Percentiles rank a stretch among this genome's conserved stretches.
Evolutionary conservation across 371 early-diverging fungal genomes (phyloP).

Genomic region (Mortierella sp.): DNA sequence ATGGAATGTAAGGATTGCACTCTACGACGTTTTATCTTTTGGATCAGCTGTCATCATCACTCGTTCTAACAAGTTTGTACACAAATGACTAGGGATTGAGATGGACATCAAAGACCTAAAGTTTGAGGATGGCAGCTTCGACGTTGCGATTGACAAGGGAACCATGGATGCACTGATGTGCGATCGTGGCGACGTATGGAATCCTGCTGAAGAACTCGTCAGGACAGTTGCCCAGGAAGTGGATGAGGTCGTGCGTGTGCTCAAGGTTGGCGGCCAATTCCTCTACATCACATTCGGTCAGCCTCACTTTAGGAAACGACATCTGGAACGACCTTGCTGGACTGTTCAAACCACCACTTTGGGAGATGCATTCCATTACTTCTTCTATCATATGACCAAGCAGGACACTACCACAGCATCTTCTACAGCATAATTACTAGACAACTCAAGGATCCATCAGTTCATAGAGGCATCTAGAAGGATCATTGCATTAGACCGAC

Average conservation of each 20-base stretch:
- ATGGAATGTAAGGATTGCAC: slow-evolving; percentile 63
- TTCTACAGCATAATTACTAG: neutral
- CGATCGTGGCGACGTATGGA: slow-evolving; percentile 89
- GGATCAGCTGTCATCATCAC: neutral
- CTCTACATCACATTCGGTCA: slow-evolving; percentile 92
- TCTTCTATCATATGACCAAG: slow-evolving; percentile 71
- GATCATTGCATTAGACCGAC: too few relatives aligned
- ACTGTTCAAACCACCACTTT: slow-evolving; percentile 70
- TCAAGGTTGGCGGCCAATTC: slow-evolving; percentile 82
- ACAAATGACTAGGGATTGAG: slow-evolving; percentile 66
- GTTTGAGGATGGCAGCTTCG: slow-evolving; percentile 70
- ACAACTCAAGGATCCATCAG: neutral
- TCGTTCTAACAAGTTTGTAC: neutral
- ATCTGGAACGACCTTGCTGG: slow-evolving; percentile 78
- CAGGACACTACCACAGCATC: slow-evolving; percentile 11
- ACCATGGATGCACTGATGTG: slow-evolving; percentile 89
- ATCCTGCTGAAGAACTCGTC: slow-evolving; percentile 78
- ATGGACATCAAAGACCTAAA: slow-evolving; percentile 83
- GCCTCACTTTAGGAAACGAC: slow-evolving; percentile 87
- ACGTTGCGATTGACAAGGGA: slow-evolving; percentile 89
- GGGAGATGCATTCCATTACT: slow-evolving; percentile 80
- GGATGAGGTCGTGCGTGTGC: slow-evolving; percentile 77
- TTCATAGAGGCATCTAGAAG: neutral
- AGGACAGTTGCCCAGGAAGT: slow-evolving; percentile 76
- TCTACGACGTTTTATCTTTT: neutral